Percentiles rank a stretch among this genome's conserved stretches.
Conservation (phyloP, 2,329 filamentous ascomycete genomes). For the Tolypocladium endophyticum region DNA sequence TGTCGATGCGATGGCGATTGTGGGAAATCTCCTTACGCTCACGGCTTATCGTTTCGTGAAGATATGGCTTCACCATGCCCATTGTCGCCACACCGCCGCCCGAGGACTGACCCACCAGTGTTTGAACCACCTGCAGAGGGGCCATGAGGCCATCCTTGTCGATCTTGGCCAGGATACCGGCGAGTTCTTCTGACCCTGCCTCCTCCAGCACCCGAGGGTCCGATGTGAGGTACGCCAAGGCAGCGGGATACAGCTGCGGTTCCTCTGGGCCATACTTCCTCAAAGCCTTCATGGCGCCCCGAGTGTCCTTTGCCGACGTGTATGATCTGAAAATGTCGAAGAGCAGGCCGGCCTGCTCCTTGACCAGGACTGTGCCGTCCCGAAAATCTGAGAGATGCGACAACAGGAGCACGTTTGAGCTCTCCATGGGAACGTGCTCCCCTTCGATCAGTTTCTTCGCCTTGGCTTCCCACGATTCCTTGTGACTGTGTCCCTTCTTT, state of each 20-base stretch:
- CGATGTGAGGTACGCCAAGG: slow-evolving; percentile 86
- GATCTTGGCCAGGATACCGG: slow-evolving; percentile 72
- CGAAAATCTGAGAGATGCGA: slow-evolving; percentile 86
- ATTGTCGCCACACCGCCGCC: slow-evolving; percentile 69
- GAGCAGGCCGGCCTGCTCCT: slow-evolving; percentile 82
- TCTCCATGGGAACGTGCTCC: slow-evolving; percentile 76
- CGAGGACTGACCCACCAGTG: slow-evolving; percentile 54
- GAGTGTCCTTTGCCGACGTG: slow-evolving; percentile 82
- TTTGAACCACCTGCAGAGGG: slow-evolving; percentile 91
- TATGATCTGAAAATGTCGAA: slow-evolving; percentile 97
- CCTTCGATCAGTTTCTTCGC: slow-evolving; percentile 82
- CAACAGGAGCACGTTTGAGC: slow-evolving; percentile 84
- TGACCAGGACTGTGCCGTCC: slow-evolving; percentile 83
- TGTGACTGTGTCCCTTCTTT: slow-evolving; percentile 54
- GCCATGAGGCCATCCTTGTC: slow-evolving; percentile 89
- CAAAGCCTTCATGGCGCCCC: slow-evolving; percentile 79
- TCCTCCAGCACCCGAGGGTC: slow-evolving; percentile 72
- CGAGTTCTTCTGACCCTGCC: slow-evolving; percentile 72
- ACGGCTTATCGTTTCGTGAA: slow-evolving; percentile 77
- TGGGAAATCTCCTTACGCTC: slow-evolving; percentile 75
- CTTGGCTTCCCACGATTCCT: slow-evolving; percentile 78
- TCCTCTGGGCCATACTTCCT: slow-evolving; percentile 87
- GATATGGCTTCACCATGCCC: slow-evolving; percentile 92
- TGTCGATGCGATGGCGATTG: slow-evolving; percentile 72
- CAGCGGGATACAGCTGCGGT: slow-evolving; percentile 84